Evolutionary conservation across 2,329 filamentous ascomycete genomes (phyloP), one percentile per base, ranked within the genome.

Genomic region (Ascosphaera apis): DNA sequence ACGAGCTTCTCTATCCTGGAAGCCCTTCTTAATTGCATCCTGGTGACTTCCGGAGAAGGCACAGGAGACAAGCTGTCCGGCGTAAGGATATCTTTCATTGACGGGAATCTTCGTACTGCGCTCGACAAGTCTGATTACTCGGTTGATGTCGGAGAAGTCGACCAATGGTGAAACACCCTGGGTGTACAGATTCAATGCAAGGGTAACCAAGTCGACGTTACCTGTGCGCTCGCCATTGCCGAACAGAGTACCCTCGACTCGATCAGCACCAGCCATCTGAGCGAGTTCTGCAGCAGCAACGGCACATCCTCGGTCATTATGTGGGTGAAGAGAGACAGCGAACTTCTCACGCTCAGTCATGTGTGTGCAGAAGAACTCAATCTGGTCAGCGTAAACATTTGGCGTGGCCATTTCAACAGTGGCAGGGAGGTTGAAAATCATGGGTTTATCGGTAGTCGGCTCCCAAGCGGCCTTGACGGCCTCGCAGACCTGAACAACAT

Each of bases 381-480:
- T 80, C 60, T 91, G 78, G 51, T 98, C 88, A 35, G 88, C 88
- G 53, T 88, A 98, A 34, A 93, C 69, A 53, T 98, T 98, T 23
- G 84, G 84, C 1, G 88, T 93, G 1, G 81, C 61, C 73, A 93
- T 75, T 60, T 98, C 88, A 25, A 95, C 86, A 0, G 88, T 98
- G 1, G 88, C 86, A 1, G 88, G 86, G 36, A 98, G 66, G 61
- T 95, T 95, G 66, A 98, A 88, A 52, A 98, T 91, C 55, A 98
- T 81, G 34, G 76, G 80, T 46, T 72, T 75, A 54, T 81, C 71
- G 28, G 63, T 71, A 0, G 69, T 72, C 1, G 88, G 86, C 42
- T 66, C 83, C 88, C 88, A 98, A 1, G 84, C 88, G 4, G 66
- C 76, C 66, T 92, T 93, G 48, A 95, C 86, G 23, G 86, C 86